Conservation (phyloP, 345 rosid species). For the Dimocarpus longan region DNA sequence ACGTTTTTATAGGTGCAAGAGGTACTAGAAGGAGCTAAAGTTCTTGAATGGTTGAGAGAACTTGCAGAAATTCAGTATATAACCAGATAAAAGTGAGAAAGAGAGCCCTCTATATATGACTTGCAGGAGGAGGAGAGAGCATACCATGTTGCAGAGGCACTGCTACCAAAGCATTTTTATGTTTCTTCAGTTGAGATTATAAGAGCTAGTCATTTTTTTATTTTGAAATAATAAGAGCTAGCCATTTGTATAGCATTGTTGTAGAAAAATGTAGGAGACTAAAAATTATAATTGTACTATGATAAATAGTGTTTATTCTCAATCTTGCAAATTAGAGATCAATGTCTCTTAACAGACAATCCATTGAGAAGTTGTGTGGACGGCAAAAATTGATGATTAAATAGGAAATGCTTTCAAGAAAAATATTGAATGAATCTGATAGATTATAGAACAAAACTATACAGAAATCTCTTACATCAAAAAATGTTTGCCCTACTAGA, state of each 20-base stretch:
- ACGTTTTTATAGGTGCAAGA: slow-evolving; percentile 70
- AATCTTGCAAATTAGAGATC: neutral
- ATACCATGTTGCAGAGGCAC: neutral
- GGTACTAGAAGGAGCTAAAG: slow-evolving; percentile 88
- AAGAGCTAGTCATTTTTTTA: neutral
- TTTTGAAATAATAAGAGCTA: too few relatives aligned
- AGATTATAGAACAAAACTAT: neutral
- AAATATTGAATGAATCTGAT: neutral
- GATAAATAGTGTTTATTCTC: neutral
- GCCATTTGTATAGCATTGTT: slow-evolving; percentile 7
- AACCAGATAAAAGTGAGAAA: slow-evolving; percentile 44
- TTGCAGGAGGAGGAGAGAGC: neutral
- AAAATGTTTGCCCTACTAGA: neutral
- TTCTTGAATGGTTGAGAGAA: slow-evolving; percentile 93
- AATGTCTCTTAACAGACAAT: neutral
- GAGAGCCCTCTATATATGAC: neutral
- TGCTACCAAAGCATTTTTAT: slow-evolving; percentile 2
- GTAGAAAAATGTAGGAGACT: neutral
- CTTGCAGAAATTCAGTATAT: slow-evolving; percentile 67
- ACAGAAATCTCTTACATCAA: neutral
- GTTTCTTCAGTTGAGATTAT: neutral
- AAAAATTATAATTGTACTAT: neutral
- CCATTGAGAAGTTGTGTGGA: neutral
- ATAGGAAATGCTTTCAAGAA: neutral
- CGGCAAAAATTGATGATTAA: too few relatives aligned